Percentiles rank a stretch among this genome's conserved stretches.
phyloP scores from a whole-genome alignment of 495 filamentous ascomycete genomes.

The Penicillium atrosanguineum region DNA sequence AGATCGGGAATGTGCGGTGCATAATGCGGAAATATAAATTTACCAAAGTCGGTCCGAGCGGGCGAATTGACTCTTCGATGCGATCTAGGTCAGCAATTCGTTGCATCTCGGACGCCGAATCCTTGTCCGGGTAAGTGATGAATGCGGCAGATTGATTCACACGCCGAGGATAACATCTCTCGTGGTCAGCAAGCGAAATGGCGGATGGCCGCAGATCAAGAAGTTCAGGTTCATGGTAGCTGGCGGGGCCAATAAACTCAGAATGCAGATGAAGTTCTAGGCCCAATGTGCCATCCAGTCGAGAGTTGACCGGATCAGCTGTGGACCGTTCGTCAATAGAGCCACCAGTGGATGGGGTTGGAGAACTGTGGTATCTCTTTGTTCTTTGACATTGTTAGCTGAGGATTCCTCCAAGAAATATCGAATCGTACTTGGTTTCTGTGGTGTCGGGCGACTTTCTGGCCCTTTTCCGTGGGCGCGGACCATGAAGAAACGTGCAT shows the following conservation, averaged over 20 bases:
- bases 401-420: too few species aligned
- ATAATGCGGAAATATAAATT: too few species aligned
- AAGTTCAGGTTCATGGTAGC: conserved; percentile 21
- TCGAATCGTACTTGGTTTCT: too few species aligned
- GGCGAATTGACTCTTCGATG: too few species aligned
- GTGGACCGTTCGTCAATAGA: conserved; percentile 1
- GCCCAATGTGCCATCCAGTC: conserved; percentile 17
- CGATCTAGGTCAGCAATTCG: too few species aligned
- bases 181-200: conserved; percentile 2
- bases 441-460: too few species aligned
- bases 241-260: conserved; percentile 20
- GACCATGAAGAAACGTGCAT: conserved; percentile 19
- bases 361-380: conserved; percentile 36
- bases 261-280: conserved; percentile 24
- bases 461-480: conserved; percentile 6
- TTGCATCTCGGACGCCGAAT: too few species aligned
- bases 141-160: conserved; percentile 18
- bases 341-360: neutral
- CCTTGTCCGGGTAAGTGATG: conserved; percentile 13
- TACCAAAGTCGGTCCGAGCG: too few species aligned
- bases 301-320: conserved; percentile 6
- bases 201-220: conserved; percentile 11
- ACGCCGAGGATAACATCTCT: conserved; percentile 15
- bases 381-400: too few species aligned
- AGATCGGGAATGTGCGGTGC: too few species aligned